Percentiles rank a stretch among this genome's conserved stretches.
phyloP scores from a whole-genome alignment of 345 rosid genomes.

The Gossypium sturtianum region DNA sequence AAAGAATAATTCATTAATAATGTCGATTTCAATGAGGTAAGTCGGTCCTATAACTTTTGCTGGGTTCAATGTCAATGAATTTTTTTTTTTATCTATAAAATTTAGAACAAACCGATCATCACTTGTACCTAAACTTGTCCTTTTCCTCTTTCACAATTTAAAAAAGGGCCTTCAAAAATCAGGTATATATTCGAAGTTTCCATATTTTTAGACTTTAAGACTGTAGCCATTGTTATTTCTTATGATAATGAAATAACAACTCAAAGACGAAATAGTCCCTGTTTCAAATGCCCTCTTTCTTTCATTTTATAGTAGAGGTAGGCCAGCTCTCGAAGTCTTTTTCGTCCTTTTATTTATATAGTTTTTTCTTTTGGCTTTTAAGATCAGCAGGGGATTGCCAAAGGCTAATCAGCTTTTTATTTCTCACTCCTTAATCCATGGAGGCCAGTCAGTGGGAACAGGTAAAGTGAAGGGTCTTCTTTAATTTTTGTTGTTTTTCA shows the following conservation, averaged over 20 bases:
- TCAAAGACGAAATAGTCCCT: constrained; percentile 19
- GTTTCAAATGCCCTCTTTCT: neutral
- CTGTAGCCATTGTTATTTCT: no score
- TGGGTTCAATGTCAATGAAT: no score
- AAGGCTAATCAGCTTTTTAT: constrained; percentile 12
- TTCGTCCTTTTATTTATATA: neutral
- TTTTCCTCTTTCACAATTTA: no score
- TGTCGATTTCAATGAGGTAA: no score
- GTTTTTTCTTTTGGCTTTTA: no score
- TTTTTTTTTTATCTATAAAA: no score
- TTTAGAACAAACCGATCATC: no score
- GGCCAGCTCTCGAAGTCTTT: constrained; percentile 13
- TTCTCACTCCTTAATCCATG: constrained; percentile 25
- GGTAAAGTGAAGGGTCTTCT: constrained; percentile 22
- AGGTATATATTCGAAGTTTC: neutral
- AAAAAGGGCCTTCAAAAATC: no score
- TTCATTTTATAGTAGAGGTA: constrained; percentile 8
- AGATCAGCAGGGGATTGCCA: constrained; percentile 21
- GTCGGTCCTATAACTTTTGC: no score
- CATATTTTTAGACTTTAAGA: neutral
- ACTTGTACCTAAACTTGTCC: no score
- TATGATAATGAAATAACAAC: neutral
- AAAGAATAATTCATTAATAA: no score
- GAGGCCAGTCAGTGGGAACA: constrained; percentile 41
- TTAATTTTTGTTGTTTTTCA: constrained; percentile 12